Percentiles rank a stretch among this genome's conserved stretches.
Conservation (phyloP, 2,329 filamentous ascomycete species). For the Cladophialophora bantiana region DNA sequence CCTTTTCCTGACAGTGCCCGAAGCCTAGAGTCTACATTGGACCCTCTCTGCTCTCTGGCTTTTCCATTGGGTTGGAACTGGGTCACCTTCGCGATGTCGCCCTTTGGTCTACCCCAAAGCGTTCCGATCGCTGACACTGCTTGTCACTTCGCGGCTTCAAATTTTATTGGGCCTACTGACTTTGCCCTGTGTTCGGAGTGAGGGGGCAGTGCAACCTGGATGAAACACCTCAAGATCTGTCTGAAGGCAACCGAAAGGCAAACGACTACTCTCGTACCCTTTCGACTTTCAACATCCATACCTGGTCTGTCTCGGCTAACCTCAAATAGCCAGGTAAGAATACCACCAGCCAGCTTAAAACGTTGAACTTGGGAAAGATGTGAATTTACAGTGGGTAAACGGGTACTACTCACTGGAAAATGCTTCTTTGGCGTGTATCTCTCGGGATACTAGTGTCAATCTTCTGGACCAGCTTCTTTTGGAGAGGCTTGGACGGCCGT, state of each 20-base stretch:
- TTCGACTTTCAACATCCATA: not conserved
- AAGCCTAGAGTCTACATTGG: not conserved
- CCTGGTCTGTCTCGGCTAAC: not conserved
- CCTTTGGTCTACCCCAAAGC: not conserved
- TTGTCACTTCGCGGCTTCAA: not conserved
- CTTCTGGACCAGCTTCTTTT: not conserved
- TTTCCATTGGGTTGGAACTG: not conserved
- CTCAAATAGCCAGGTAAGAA: not conserved
- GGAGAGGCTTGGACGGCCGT: not conserved
- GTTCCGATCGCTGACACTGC: not conserved
- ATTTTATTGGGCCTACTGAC: not conserved
- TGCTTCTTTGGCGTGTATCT: not conserved
- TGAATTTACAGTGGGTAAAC: not conserved
- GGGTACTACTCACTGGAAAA: not conserved
- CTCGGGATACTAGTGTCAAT: not conserved
- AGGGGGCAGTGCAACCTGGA: not conserved
- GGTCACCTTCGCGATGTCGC: not conserved
- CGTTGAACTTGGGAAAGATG: not conserved
- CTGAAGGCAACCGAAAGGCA: not conserved
- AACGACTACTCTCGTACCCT: not conserved
- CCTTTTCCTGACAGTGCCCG: not conserved
- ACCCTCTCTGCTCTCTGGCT: not conserved
- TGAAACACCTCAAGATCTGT: not conserved
- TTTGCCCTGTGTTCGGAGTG: not conserved
- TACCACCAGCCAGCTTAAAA: not conserved